Percentiles rank a stretch among this genome's conserved stretches.
phyloP scores from a whole-genome alignment of 148 eudicot species.

The Fagopyrum esculentum region DNA sequence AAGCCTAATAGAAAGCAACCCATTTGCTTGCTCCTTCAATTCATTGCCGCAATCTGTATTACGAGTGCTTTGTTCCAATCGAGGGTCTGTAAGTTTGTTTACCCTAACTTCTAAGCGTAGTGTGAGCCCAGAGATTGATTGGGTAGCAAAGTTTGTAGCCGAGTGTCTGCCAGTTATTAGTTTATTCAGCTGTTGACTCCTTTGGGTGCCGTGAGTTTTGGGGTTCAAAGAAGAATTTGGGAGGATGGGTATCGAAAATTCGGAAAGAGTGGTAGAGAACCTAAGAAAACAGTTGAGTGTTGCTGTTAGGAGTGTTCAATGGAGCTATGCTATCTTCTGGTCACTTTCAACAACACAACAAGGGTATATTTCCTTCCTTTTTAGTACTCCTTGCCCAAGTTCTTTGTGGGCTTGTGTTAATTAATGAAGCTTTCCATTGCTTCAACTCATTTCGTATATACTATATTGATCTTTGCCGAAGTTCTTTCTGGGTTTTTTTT shows the following conservation, averaged over 20 bases:
- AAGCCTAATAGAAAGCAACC: neutral
- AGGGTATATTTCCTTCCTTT: constrained; percentile 25
- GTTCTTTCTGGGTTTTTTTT: neutral
- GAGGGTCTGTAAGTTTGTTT: neutral
- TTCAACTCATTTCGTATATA: neutral
- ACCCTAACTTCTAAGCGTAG: neutral
- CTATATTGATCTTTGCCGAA: neutral
- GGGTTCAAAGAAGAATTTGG: neutral
- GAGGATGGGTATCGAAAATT: constrained; percentile 20
- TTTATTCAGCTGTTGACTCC: neutral
- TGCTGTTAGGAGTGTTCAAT: constrained; percentile 48
- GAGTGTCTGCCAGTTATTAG: neutral
- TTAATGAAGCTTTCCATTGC: neutral
- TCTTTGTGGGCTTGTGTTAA: neutral
- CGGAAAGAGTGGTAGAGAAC: constrained; percentile 27
- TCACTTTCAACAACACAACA: constrained; percentile 32
- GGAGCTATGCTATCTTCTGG: constrained; percentile 72
- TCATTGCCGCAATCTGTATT: neutral
- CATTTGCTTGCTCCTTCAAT: neutral
- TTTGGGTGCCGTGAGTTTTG: neutral
- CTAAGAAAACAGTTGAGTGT: constrained; percentile 36
- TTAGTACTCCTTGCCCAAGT: neutral
- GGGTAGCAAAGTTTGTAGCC: neutral
- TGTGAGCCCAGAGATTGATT: neutral
- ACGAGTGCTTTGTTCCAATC: neutral